Base-by-base conservation (phyloP, 345 rosid species). In the Luvunga scandens region DNA sequence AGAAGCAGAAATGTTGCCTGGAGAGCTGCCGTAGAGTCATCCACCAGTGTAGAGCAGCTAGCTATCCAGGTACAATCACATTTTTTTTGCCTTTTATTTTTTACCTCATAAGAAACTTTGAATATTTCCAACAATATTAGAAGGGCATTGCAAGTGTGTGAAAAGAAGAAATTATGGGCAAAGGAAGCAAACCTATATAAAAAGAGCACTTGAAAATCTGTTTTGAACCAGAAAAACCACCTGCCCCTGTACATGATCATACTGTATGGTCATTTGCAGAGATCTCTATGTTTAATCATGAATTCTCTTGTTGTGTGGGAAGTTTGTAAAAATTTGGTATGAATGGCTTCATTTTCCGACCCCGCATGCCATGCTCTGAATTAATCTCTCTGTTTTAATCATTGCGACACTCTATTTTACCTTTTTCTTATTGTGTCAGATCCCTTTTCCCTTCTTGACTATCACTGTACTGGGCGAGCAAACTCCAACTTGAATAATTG, bases 21-120 rank as follows among this genome's bases (percentile, higher is more conserved):
- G 99, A 86, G 83, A 83, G 98, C 98, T 81, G 97, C 93, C 24
- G 99, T 96, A 77, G 99, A 91, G 78, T 90, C 95, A 77, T 94
- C 97, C 77, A 85, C 82, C 21, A 89, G 86, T 81, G 81, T 82
- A n/a, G 96, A 92, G 81, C 99, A 91, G 83, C 95, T 96, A 39
- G 98, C 97, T 71, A 83, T 94, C 38, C 97, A 87, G 94, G 99
- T 96, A 81, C 63, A 36, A 39, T 63, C 61, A 64, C 62, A 50
- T n/a, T 14, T 38, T 1, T 22, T 39, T 4, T 61, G 25, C 13
- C 24, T 2, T 33, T 59, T 70, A n/a, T 74, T 55, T 55, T 48
- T 63, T 16, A n/a, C 18, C 38, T 36, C 25, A 53, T 53, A 53
- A 53, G 57, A 53, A 53, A 53, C 22, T 53, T 16, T 53, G 57